Percentiles rank a stretch among this genome's conserved stretches.
Conservation (phyloP, 352 stramenopile genomes). For the Phytophthora syringae region DNA sequence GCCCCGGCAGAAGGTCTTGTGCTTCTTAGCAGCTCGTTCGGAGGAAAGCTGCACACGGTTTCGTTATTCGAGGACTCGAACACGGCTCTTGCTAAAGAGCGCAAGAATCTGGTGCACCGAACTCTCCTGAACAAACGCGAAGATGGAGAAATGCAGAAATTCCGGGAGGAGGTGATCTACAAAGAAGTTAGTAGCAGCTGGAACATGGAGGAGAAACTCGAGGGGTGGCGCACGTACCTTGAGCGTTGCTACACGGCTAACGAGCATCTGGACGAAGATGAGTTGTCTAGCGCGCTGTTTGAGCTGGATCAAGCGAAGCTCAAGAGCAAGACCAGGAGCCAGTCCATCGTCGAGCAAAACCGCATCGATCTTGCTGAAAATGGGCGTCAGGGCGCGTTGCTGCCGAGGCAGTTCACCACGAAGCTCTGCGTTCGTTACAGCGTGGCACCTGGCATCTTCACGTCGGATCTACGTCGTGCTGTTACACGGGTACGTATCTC, state of each 20-base stretch:
- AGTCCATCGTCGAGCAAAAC: constrained; percentile 62
- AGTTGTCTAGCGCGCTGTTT: constrained; percentile 44
- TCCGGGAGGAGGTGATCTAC: constrained; percentile 81
- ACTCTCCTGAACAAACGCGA: constrained; percentile 58
- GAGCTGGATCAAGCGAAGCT: constrained; percentile 45
- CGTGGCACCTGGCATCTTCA: constrained; percentile 79
- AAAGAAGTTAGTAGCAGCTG: constrained; percentile 65
- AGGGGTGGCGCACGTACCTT: constrained; percentile 68
- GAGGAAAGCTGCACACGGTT: constrained; percentile 79
- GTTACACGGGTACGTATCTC: constrained; percentile 58
- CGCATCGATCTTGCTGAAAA: constrained; percentile 43
- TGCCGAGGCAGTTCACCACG: constrained; percentile 81
- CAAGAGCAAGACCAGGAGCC: constrained; percentile 48
- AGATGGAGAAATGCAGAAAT: constrained; percentile 61
- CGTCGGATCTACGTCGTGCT: constrained; percentile 64
- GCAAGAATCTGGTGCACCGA: constrained; percentile 61
- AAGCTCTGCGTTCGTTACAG: constrained; percentile 78
- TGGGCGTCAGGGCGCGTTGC: constrained; percentile 50
- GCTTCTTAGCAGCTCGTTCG: constrained; percentile 83
- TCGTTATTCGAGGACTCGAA: constrained; percentile 78
- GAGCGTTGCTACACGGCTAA: constrained; percentile 65
- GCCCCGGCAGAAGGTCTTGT: constrained; percentile 90
- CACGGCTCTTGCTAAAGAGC: constrained; percentile 61
- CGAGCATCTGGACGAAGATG: constrained; percentile 45
- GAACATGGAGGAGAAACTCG: constrained; percentile 52